phyloP scores from a whole-genome alignment of 2,329 filamentous ascomycete genomes.

The Colletotrichum eleusines region DNA sequence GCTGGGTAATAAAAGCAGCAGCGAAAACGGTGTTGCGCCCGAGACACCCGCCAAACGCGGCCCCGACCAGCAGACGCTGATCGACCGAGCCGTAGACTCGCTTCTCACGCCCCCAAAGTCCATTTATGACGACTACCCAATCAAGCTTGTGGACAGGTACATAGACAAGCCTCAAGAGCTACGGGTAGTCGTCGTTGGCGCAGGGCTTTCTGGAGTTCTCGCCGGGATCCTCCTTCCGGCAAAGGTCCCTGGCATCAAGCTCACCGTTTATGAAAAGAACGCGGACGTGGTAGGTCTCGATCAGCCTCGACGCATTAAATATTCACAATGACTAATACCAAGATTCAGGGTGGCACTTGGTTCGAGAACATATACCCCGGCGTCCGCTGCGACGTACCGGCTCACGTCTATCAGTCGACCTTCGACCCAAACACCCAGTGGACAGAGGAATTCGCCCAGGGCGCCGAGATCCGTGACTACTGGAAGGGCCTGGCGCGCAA shows the following conservation, averaged over 20 bases:
- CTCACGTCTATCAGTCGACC: conserved; percentile 77
- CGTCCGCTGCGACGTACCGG: conserved; percentile 75
- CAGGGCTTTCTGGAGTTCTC: conserved; percentile 72
- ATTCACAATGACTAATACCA: neutral
- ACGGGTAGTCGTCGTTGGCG: conserved; percentile 72
- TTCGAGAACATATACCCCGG: conserved; percentile 71
- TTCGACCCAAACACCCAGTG: conserved; percentile 77
- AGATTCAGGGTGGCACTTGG: conserved; percentile 62
- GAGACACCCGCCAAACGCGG: neutral
- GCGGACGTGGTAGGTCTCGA: conserved; percentile 67
- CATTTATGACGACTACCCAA: conserved; percentile 24
- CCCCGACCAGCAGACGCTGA: conserved; percentile 11
- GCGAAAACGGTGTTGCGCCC: neutral
- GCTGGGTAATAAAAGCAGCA: neutral
- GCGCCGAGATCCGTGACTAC: conserved; percentile 75
- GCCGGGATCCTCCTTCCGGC: conserved; percentile 74
- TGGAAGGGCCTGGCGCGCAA: conserved; percentile 73
- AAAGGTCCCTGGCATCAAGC: conserved; percentile 75
- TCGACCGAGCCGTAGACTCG: conserved; percentile 26
- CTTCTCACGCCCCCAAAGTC: conserved; percentile 36
- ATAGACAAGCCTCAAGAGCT: conserved; percentile 62
- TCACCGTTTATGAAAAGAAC: conserved; percentile 78
- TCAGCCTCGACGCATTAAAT: neutral
- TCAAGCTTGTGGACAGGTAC: conserved; percentile 52
- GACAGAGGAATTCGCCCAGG: conserved; percentile 76